Percentiles rank a stretch among this genome's conserved stretches.
These are phyloP conservation scores for Epichloe baconii DNA, from an alignment of 2,329 filamentous ascomycete species.

Conservation along the genomic window DNA sequence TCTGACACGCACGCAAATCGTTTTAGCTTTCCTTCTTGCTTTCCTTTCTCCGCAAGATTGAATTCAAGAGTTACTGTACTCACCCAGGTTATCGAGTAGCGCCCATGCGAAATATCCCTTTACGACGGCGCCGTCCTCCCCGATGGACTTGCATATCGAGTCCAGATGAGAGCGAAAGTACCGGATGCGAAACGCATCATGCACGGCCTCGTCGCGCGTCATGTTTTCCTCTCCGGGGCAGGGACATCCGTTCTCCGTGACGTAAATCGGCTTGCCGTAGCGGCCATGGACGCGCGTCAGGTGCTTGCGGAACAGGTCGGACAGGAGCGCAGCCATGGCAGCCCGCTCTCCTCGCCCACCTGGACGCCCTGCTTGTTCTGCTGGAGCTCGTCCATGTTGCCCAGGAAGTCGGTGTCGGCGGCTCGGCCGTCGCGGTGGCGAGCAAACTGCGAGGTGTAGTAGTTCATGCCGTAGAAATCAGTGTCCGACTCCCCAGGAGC, in stretches of 20 bases:
- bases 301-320: conserved; percentile 17
- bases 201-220: conserved; percentile 15
- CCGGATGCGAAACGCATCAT: conserved; percentile 22
- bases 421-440: conserved; percentile 14
- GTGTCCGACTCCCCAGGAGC: conserved; percentile 13
- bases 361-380: conserved; percentile 17
- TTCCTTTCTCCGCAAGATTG: not conserved
- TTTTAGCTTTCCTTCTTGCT: not conserved
- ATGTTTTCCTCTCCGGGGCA: conserved; percentile 23
- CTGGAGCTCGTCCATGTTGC: conserved; percentile 20
- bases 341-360: conserved; percentile 19
- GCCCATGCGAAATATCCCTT: conserved; percentile 23
- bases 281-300: conserved; percentile 13
- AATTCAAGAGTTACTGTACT: too few species aligned
- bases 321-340: conserved; percentile 21
- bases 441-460: conserved; percentile 25
- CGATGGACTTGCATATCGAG: conserved; percentile 18
- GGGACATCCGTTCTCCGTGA: conserved; percentile 23
- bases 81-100: conserved; percentile 22
- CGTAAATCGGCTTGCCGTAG: conserved; percentile 16
- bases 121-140: conserved; percentile 17
- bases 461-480: conserved; percentile 29
- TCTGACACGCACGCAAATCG: conserved; percentile 5
- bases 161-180: conserved; percentile 27
- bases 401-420: conserved; percentile 18